Evolutionary conservation across 139 green algal species (phyloP).

Genomic region (Astrephomene gubernaculifera): DNA sequence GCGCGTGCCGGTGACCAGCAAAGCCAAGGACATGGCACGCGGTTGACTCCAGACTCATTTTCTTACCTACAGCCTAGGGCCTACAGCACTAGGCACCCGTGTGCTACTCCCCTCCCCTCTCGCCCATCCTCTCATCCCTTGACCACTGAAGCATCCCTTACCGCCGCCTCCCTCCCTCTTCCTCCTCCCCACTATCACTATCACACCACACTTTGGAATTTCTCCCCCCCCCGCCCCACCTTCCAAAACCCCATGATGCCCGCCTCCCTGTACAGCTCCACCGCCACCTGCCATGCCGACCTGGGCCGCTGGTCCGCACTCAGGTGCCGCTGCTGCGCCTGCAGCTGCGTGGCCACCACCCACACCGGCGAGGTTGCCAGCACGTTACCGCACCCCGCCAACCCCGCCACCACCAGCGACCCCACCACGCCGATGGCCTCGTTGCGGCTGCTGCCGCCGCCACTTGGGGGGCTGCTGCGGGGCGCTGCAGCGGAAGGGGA

Average conservation of each 20-base stretch:
- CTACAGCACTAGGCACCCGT: too few relatives aligned
- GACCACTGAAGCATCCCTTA: too few relatives aligned
- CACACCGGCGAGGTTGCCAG: slow-evolving; percentile 95
- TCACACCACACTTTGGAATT: too few relatives aligned
- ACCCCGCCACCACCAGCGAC: slow-evolving; percentile 79
- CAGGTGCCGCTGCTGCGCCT: slow-evolving; percentile 63
- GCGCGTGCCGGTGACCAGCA: too few relatives aligned
- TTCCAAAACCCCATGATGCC: slow-evolving; percentile 86
- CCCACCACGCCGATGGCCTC: slow-evolving; percentile 73
- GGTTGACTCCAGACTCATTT: too few relatives aligned
- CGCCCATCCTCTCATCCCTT: too few relatives aligned
- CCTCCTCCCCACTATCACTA: too few relatives aligned
- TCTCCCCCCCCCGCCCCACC: too few relatives aligned
- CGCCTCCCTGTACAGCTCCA: slow-evolving; percentile 64
- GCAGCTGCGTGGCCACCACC: slow-evolving; percentile 91
- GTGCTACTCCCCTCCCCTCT: too few relatives aligned
- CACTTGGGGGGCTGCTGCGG: not conserved
- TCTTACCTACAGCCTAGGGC: too few relatives aligned
- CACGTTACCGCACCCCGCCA: slow-evolving; percentile 87
- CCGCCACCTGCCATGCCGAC: slow-evolving; percentile 41
- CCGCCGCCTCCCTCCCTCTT: too few relatives aligned
- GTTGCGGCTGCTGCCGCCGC: slow-evolving; percentile 4
- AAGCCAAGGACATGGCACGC: too few relatives aligned
- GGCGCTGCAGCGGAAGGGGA: not conserved
- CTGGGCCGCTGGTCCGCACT: slow-evolving; percentile 2